Conservation (phyloP, 257 asterid genomes). For the Solanum tarijense region DNA sequence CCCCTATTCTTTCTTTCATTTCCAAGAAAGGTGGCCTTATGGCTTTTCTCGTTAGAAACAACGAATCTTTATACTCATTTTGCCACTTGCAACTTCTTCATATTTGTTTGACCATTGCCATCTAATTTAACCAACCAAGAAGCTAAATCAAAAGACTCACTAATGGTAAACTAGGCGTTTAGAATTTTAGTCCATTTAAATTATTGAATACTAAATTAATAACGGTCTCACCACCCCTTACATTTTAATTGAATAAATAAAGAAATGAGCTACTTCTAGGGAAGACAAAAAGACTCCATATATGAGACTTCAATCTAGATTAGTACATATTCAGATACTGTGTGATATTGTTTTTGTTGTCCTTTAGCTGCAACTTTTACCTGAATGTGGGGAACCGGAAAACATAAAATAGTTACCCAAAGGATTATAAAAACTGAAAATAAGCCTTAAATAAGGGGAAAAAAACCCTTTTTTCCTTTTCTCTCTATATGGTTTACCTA, state of each 20-base stretch:
- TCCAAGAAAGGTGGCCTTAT: conserved; percentile 21
- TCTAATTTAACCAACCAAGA: not conserved
- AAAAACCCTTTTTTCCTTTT: not conserved
- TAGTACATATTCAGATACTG: not conserved
- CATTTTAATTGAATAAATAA: not conserved
- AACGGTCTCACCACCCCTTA: not conserved
- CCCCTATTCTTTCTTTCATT: conserved; percentile 15
- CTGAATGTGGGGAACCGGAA: not conserved
- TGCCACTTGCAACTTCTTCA: not conserved
- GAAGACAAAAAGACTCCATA: not conserved
- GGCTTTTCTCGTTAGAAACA: conserved; percentile 14
- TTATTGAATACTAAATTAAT: not conserved
- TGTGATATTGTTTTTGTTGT: not conserved
- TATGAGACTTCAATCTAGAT: not conserved
- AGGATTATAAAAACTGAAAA: not conserved
- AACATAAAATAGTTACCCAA: not conserved
- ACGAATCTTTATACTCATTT: conserved; percentile 11
- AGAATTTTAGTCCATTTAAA: not conserved
- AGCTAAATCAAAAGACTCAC: not conserved
- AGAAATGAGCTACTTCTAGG: not conserved
- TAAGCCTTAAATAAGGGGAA: not conserved
- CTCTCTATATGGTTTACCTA: not conserved
- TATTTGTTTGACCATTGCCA: not conserved
- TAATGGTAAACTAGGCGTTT: not conserved
- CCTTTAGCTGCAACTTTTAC: not conserved